phyloP scores from a whole-genome alignment of 768 basidiomycete species.

The Mycena olivaceomarginata region DNA sequence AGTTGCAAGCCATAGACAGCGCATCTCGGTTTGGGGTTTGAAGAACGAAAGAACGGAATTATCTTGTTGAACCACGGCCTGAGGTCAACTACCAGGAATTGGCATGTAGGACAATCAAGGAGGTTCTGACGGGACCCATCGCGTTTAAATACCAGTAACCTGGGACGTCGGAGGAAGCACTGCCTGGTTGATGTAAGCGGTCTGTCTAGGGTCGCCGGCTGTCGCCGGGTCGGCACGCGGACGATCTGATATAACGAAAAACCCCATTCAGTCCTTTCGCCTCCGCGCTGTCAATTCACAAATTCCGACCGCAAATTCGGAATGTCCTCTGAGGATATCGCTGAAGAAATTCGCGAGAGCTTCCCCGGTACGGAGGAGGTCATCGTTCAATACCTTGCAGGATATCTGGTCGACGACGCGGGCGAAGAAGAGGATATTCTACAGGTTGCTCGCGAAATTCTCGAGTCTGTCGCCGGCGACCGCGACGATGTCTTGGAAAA shows the following conservation, averaged over 20 bases:
- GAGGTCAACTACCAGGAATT: constrained; percentile 31
- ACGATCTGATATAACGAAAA: not conserved
- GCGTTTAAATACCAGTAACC: constrained; percentile 34
- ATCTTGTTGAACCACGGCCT: constrained; percentile 29
- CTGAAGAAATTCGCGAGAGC: constrained; percentile 82
- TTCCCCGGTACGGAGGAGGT: constrained; percentile 90
- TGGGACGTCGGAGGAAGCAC: not conserved
- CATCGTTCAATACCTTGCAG: constrained; percentile 90
- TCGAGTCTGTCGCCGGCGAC: constrained; percentile 85
- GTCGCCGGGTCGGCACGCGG: not conserved
- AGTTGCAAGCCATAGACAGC: constrained; percentile 28
- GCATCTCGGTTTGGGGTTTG: constrained; percentile 32
- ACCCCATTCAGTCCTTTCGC: not conserved
- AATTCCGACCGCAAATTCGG: not conserved
- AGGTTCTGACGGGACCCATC: not conserved
- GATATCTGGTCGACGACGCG: constrained; percentile 92
- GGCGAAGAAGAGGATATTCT: constrained; percentile 93
- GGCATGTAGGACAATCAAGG: constrained; percentile 35
- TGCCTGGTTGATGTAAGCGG: constrained; percentile 8
- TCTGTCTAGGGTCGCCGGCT: not conserved
- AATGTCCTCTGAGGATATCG: constrained; percentile 87
- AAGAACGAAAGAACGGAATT: constrained; percentile 26
- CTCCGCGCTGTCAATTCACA: not conserved
- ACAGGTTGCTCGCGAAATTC: constrained; percentile 82
- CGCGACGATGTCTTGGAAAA: constrained; percentile 74